Evolutionary conservation across 495 filamentous ascomycete species (phyloP).

Genomic region (Podospora appendiculata): DNA sequence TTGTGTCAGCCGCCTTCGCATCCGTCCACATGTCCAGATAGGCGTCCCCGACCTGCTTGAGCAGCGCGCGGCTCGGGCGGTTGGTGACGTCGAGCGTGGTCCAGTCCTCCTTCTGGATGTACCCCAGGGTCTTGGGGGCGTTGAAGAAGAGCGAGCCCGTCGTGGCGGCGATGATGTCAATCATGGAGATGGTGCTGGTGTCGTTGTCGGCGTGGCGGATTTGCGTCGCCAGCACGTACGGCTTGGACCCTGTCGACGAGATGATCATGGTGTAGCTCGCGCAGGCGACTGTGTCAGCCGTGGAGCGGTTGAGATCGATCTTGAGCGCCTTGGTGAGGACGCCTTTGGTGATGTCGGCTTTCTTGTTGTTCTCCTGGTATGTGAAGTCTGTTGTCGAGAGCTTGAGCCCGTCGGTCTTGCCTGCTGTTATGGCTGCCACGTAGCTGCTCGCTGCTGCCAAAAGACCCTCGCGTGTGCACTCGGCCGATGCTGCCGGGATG

Average conservation of each 20-base stretch:
- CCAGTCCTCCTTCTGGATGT: conserved; percentile 39
- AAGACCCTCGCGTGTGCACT: conserved; percentile 31
- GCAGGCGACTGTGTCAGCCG: conserved; percentile 32
- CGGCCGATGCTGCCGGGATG: conserved; percentile 7
- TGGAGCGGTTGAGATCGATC: conserved; percentile 30
- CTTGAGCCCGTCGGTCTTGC: conserved; percentile 18
- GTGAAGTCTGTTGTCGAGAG: conserved; percentile 28
- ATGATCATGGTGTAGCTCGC: conserved; percentile 39
- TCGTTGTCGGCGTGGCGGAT: conserved; percentile 30
- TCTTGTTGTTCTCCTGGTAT: conserved; percentile 37
- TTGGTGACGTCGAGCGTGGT: conserved; percentile 13
- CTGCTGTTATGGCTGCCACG: conserved; percentile 24
- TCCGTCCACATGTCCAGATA: conserved; percentile 46
- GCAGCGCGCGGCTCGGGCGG: conserved; percentile 26
- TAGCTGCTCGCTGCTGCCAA: conserved; percentile 29
- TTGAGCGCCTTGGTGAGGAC: conserved; percentile 27
- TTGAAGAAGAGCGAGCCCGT: conserved; percentile 42
- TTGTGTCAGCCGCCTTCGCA: conserved; percentile 31
- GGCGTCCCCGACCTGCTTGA: conserved; percentile 36
- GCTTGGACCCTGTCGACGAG: conserved; percentile 25
- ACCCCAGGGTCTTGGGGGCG: conserved; percentile 30
- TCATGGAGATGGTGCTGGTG: conserved; percentile 22
- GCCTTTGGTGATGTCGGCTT: conserved; percentile 20
- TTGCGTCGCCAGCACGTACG: conserved; percentile 37
- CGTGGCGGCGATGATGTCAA: conserved; percentile 41